Evolutionary conservation across 129 eudicot species (phyloP).

Genomic region (Pseudognaphalium luteoalbum): DNA sequence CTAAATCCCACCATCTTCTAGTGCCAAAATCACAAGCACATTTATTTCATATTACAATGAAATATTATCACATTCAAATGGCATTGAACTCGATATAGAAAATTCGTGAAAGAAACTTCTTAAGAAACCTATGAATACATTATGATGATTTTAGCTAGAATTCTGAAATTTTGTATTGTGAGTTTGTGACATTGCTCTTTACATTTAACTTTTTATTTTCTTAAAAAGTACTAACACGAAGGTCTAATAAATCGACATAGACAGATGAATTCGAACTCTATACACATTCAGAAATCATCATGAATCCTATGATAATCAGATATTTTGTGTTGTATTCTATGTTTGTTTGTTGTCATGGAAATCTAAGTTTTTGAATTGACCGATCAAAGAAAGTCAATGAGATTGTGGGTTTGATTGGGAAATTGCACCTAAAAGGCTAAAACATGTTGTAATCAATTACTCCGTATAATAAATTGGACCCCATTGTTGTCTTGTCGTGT

Average conservation of each 20-base stretch:
- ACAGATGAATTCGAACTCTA: too few relatives aligned
- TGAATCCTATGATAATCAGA: too few relatives aligned
- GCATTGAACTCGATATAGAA: background rate
- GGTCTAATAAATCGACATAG: too few relatives aligned
- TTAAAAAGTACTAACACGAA: too few relatives aligned
- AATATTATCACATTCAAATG: too few relatives aligned
- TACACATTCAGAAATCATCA: too few relatives aligned
- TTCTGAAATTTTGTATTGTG: background rate
- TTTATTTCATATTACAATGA: background rate
- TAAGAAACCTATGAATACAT: background rate
- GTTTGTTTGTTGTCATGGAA: too few relatives aligned
- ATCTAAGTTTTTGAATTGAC: conserved; percentile 12
- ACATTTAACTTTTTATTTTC: too few relatives aligned
- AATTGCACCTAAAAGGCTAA: conserved; percentile 24
- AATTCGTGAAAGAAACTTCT: background rate
- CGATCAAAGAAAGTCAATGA: conserved; percentile 2
- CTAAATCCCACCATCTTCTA: background rate
- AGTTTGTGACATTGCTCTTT: too few relatives aligned
- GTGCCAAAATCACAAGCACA: background rate
- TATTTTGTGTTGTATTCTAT: too few relatives aligned
- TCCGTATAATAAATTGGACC: conserved; percentile 1
- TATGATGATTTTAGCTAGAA: background rate
- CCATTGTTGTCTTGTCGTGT: conserved; percentile 12
- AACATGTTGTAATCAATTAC: conserved; percentile 4
- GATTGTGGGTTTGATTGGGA: conserved; percentile 21